These are phyloP conservation scores for Phaeosphaeriaceae sp. DNA, from an alignment of 2,329 filamentous ascomycete genomes.

Conservation along the genomic window DNA sequence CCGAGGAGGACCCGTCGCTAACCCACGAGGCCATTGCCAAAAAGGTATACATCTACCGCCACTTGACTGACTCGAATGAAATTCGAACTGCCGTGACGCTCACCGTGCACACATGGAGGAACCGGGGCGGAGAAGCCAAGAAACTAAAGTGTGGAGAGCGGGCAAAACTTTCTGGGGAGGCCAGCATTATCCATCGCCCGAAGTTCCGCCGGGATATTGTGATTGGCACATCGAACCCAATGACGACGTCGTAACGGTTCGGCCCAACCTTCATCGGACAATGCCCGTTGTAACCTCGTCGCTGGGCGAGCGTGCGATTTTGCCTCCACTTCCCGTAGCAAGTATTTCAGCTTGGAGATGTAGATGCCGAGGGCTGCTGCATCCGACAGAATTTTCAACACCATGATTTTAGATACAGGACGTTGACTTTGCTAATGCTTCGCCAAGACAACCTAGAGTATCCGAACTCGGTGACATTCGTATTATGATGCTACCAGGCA, in stretches of 20 bases:
- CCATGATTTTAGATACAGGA: not conserved
- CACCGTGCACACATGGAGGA: not conserved
- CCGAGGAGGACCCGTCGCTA: conserved; percentile 10
- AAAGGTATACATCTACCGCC: not conserved
- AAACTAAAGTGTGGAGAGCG: conserved; percentile 14
- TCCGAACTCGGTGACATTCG: not conserved
- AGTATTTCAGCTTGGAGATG: not conserved
- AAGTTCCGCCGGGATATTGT: not conserved
- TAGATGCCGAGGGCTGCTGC: not conserved
- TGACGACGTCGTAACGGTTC: not conserved
- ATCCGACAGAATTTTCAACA: not conserved
- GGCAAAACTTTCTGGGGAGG: not conserved
- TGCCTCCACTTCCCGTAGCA: not conserved
- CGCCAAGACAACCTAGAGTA: not conserved
- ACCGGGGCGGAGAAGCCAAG: conserved; percentile 19
- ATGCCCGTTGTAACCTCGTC: not conserved
- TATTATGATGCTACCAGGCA: not conserved
- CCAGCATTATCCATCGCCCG: not conserved
- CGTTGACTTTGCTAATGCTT: not conserved
- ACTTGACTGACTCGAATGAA: not conserved
- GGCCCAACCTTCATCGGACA: not conserved
- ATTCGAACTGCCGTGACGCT: conserved; percentile 4
- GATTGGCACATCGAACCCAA: not conserved
- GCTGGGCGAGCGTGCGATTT: not conserved
- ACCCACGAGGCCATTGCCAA: not conserved